Conservation (phyloP, 2,329 filamentous ascomycete species). For the Fusarium dimerum region DNA sequence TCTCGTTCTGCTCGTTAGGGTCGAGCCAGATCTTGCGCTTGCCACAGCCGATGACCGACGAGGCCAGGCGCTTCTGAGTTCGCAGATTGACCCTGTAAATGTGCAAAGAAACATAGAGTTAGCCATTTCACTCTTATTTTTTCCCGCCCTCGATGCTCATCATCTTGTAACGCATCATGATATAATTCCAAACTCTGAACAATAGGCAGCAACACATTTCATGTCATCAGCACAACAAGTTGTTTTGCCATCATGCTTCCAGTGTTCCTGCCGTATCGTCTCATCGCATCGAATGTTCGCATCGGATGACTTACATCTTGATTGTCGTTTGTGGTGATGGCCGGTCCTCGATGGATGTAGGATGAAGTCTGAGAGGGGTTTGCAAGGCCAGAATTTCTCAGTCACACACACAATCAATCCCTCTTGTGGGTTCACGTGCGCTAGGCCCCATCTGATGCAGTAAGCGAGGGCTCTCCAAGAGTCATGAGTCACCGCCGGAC, state of each 20-base stretch:
- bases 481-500: constrained; percentile 27
- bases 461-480: constrained; percentile 44
- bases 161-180: neutral
- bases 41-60: constrained; percentile 97
- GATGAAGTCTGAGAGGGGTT: constrained; percentile 43
- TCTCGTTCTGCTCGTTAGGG: constrained; percentile 98
- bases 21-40: constrained; percentile 99
- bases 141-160: neutral
- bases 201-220: constrained; percentile 18
- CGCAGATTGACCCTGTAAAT: constrained; percentile 90
- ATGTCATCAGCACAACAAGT: constrained; percentile 16
- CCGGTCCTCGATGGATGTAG: constrained; percentile 42
- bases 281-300: constrained; percentile 17
- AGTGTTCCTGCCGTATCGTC: constrained; percentile 13
- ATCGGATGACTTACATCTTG: constrained; percentile 45
- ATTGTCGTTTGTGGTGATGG: constrained; percentile 45
- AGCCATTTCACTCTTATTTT: constrained; percentile 25
- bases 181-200: constrained; percentile 7
- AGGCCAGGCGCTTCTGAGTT: constrained; percentile 99
- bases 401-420: constrained; percentile 33
- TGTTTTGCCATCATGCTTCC: constrained; percentile 8
- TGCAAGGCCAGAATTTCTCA: constrained; percentile 43
- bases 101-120: constrained; percentile 25
- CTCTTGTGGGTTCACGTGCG: constrained; percentile 45
- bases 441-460: constrained; percentile 31